Base-by-base conservation (phyloP, 78 protist genomes). In the Dictyostelium brefeldianum region DNA sequence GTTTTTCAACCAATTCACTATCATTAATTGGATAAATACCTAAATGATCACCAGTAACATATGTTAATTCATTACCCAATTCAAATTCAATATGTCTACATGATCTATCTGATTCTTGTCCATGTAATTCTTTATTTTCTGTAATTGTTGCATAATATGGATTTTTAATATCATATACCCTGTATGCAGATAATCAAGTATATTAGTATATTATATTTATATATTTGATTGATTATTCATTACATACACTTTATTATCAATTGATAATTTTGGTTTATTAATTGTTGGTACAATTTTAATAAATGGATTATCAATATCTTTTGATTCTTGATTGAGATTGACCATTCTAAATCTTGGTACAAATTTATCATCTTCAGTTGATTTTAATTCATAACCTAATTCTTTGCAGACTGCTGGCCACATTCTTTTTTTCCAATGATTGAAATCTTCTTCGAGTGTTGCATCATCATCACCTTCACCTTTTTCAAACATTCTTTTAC, bases 391-490 rank as follows among this genome's bases (percentile, higher is more conserved):
- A 51, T 67, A 82, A 54, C 91, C 91, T 4, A 89, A 31, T 59
- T 14, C 69, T 62, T 43, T 73, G 77, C 94, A 85, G n/a, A 96
- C 78, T 3, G 22, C 67, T 0, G 96, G 80, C 96, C 96, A 96
- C 81, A 97, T 36, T 20, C 69, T 50, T 36, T 81, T 78, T 82
- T 83, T 95, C 99, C 99, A 98, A 22, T 67, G 85, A 29, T 53
- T 57, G 70, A 95, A 97, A 50, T 98, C 99, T 17, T 97, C 99
- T 74, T 97, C 98, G 25, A 98, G 53, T 73, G 89, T 87, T 10
- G 89, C 95, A 77, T 98, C 98, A 83, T 97, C 98, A 81, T 98
- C 99, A 29, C 99, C 99, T 29, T 70, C 89, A 5, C 99, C 98
- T 18, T 43, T 89, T 27, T 43, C 90, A 50, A 43, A 83, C 18